Conservation (phyloP, 441 rosid species). For the Brassica balearica region DNA sequence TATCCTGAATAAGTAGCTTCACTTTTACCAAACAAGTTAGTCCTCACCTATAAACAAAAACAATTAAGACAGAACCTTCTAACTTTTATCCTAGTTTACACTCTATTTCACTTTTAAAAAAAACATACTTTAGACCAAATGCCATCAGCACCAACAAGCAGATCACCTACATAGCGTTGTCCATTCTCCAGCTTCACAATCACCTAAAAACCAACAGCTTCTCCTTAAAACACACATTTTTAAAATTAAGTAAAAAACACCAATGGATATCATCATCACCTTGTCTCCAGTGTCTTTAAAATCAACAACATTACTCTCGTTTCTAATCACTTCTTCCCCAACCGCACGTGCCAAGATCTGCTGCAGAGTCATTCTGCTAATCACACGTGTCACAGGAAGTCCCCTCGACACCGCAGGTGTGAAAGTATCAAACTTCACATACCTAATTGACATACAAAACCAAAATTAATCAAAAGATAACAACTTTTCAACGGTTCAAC, state of each 20-base stretch:
- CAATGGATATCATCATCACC: slow-evolving; percentile 48
- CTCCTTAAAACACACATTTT: not conserved
- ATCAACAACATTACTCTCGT: slow-evolving; percentile 80
- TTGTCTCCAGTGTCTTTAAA: slow-evolving; percentile 81
- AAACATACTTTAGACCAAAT: slow-evolving; percentile 82
- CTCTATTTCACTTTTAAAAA: not conserved
- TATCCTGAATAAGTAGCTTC: slow-evolving; percentile 84
- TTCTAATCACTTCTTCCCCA: slow-evolving; percentile 78
- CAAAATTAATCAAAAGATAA: not conserved
- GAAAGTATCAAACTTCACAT: slow-evolving; percentile 90
- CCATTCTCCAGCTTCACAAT: slow-evolving; percentile 83
- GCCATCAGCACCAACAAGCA: slow-evolving; percentile 96
- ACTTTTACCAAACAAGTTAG: slow-evolving; percentile 70
- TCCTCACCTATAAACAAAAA: slow-evolving; percentile 66
- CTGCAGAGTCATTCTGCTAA: slow-evolving; percentile 91
- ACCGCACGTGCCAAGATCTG: slow-evolving; percentile 78
- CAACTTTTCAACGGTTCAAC: slow-evolving; percentile 49
- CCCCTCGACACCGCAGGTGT: slow-evolving; percentile 89
- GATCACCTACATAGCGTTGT: slow-evolving; percentile 72
- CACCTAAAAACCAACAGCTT: slow-evolving; percentile 55
- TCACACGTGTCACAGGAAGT: slow-evolving; percentile 90
- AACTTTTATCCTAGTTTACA: not conserved
- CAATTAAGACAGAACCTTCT: not conserved
- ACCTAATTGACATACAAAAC: slow-evolving; percentile 49
- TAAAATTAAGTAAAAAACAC: not conserved